Conservation (phyloP, 169 alveolate species). For the Amoebophrya sp. region DNA sequence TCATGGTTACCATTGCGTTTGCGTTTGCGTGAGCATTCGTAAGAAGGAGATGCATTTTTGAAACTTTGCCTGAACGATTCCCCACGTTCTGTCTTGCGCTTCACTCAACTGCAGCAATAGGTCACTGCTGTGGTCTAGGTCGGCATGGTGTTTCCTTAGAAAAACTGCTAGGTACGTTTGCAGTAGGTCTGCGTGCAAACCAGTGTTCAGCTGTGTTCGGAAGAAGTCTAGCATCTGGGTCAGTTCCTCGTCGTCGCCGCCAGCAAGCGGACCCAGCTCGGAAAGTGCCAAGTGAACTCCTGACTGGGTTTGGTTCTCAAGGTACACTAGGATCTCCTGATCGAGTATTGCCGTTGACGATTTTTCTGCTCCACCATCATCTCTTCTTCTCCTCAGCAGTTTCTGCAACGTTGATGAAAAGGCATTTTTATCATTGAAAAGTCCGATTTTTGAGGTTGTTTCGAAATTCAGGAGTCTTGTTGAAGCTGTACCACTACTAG, state of each 20-base stretch:
- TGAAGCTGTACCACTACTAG: no score
- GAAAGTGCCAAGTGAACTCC: not conserved
- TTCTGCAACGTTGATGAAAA: not conserved
- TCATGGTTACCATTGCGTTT: not conserved
- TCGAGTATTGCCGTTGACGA: no score
- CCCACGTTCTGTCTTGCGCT: not conserved
- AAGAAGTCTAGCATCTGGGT: not conserved
- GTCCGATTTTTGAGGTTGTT: no score
- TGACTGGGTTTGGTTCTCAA: not conserved
- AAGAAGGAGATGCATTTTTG: not conserved
- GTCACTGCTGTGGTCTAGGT: not conserved
- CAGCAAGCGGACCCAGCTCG: not conserved
- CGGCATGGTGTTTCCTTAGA: not conserved
- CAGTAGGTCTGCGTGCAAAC: not conserved
- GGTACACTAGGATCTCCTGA: not conserved
- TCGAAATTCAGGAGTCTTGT: no score
- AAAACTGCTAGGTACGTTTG: not conserved
- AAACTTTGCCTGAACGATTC: not conserved
- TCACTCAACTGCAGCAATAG: not conserved
- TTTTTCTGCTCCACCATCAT: no score
- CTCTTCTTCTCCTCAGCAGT: not conserved
- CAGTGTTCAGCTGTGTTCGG: not conserved
- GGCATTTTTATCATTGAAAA: no score
- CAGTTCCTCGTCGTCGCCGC: not conserved
- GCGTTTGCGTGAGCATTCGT: not conserved